Base-by-base conservation (phyloP, 192 early-diverging fungal genomes). In the Entomortierella lignicola region DNA sequence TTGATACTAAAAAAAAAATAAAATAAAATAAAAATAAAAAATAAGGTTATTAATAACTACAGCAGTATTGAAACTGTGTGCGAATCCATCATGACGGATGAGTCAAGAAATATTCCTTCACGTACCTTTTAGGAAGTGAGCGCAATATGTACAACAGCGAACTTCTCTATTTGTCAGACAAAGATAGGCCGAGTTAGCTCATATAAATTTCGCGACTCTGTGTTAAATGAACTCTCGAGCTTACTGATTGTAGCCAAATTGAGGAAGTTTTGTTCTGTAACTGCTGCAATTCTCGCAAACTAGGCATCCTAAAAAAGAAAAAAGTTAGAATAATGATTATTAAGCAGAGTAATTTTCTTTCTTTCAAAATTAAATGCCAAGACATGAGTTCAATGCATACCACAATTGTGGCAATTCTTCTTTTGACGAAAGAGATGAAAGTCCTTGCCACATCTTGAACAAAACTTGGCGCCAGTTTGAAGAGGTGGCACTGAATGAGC, bases 321-420 rank as follows among this genome's bases (percentile, higher is more conserved):
- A 10, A 8, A 10, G 43, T 32, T 7, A 32, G 20, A 20, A 47
- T 47, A 13, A 13, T 42, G 13, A 10, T 42, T 42, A 42, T 6
- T 42, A 42, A 6, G 8, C 13, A 13, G 13, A 42, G n/a, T n/a
- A 13, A 42, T 10, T 6, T 42, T 13, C 13, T 13, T 13, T 42
- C 39, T 42, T 42, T 26, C 21, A 47, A n/a, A n/a, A n/a, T n/a
- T n/a, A n/a, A n/a, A n/a, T 25, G 55, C n/a, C 25, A 34, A 20
- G 10, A 34, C 13, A 8, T 39, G 11, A 20, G 25, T 55, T 37
- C 6, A n/a, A 25, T 21, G n/a, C 62, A 25, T 80, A 83, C 82
- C 82, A 53, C 82, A 83, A 55, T 83, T 83, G 26, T 68, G 30
- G 30, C 82, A 83, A 32, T 83, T 63, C 39, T 69, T 73, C 54